A percentile compares a stretch with the other conserved stretches of the same genome.
These are phyloP conservation scores for Cornus suecica DNA, from an alignment of 148 eudicot species.

Conservation along the genomic window DNA sequence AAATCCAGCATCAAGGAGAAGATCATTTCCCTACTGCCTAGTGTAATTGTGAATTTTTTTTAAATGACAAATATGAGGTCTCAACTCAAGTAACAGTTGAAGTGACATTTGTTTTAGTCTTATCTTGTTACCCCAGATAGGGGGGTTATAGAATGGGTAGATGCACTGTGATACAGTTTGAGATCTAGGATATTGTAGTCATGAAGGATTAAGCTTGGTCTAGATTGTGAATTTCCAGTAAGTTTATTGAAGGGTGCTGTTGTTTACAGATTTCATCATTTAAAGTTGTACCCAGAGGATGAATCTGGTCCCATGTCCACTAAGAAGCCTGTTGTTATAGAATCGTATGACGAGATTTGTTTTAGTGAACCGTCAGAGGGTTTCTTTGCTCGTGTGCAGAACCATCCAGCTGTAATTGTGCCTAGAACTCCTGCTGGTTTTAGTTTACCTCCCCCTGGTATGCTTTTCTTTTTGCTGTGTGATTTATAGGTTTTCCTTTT, in stretches of 20 bases:
- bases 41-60: no score
- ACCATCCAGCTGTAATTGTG: constrained; percentile 55
- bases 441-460: constrained; percentile 49
- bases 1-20: no score
- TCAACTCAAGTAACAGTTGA: no score
- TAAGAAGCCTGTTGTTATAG: constrained; percentile 60
- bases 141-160: no score
- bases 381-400: constrained; percentile 55
- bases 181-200: neutral
- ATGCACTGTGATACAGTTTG: no score
- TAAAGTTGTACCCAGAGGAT: constrained; percentile 59
- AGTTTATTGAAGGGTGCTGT: neutral
- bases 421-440: constrained; percentile 54
- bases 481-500: neutral
- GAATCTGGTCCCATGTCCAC: constrained; percentile 53
- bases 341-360: constrained; percentile 61
- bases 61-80: no score
- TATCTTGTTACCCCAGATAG: no score
- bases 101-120: no score
- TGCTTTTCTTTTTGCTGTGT: constrained; percentile 10
- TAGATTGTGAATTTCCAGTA: neutral
- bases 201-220: neutral
- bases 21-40: no score
- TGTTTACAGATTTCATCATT: constrained; percentile 47
- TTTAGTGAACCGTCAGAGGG: constrained; percentile 56